phyloP scores from a whole-genome alignment of 2,329 filamentous ascomycete genomes.

The Metarhizium robertsii region DNA sequence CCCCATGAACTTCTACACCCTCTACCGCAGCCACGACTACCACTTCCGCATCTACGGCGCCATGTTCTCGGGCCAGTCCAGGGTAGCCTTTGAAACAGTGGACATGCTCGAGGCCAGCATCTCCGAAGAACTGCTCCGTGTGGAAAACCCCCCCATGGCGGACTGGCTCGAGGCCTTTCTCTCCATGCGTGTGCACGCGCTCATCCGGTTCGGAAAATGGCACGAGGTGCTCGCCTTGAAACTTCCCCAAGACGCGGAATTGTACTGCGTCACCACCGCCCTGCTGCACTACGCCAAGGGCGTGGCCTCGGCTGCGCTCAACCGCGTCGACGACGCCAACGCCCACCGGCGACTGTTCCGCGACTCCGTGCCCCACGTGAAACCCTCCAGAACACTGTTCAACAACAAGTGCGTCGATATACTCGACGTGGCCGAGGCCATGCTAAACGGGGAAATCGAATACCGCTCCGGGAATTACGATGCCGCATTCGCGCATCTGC shows the following conservation, averaged over 20 bases:
- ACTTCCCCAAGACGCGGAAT: constrained; percentile 44
- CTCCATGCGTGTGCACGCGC: constrained; percentile 56
- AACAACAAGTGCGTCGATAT: constrained; percentile 42
- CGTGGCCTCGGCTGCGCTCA: constrained; percentile 53
- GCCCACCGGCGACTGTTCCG: constrained; percentile 41
- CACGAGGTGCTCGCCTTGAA: constrained; percentile 48
- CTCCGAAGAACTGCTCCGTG: constrained; percentile 52
- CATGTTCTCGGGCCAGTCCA: constrained; percentile 63
- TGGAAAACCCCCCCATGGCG: constrained; percentile 64
- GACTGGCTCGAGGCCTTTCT: constrained; percentile 70
- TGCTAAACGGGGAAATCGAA: constrained; percentile 66
- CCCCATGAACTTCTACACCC: constrained; percentile 62
- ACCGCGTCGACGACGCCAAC: constrained; percentile 44
- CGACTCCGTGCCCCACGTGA: constrained; percentile 41
- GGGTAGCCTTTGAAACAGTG: constrained; percentile 52
- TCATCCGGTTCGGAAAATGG: constrained; percentile 68
- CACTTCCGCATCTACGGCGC: constrained; percentile 70
- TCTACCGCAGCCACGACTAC: constrained; percentile 66
- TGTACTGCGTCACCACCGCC: constrained; percentile 64
- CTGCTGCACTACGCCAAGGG: constrained; percentile 60
- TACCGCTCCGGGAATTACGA: constrained; percentile 55
- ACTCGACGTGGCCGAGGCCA: constrained; percentile 51
- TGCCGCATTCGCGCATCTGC: constrained; percentile 49
- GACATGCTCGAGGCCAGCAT: constrained; percentile 50
- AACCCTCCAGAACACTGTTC: constrained; percentile 43